Percentiles rank a stretch among this genome's conserved stretches.
phyloP scores from a whole-genome alignment of 805 yeast genomes.

The Sugiyamaella valdiviana region DNA sequence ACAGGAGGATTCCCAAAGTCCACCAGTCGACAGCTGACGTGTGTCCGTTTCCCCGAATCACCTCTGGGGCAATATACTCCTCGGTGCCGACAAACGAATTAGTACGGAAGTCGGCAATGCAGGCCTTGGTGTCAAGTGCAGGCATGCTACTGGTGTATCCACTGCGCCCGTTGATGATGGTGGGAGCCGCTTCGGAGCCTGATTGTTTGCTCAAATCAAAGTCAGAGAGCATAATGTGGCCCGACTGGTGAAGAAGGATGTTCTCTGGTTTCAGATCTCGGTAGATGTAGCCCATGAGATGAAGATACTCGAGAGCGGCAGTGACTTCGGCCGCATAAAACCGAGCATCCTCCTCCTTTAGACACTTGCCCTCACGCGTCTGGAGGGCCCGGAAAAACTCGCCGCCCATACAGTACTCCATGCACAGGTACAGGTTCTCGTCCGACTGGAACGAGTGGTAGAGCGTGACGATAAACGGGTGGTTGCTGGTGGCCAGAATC shows the following conservation, averaged over 20 bases:
- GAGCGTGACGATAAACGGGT: constrained; percentile 93
- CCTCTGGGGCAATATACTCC: constrained; percentile 98
- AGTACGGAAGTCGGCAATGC: constrained; percentile 93
- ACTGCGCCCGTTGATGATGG: constrained; percentile 41
- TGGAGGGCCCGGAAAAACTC: constrained; percentile 95
- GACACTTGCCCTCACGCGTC: constrained; percentile 79
- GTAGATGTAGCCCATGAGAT: constrained; percentile 94
- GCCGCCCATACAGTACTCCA: constrained; percentile 99
- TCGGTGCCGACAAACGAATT: constrained; percentile 99
- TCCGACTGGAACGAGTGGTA: constrained; percentile 96
- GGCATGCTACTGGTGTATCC: constrained; percentile 41
- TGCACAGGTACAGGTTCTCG: constrained; percentile 83
- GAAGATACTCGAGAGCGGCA: constrained; percentile 93
- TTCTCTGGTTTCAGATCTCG: constrained; percentile 97
- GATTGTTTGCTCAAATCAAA: constrained; percentile 92
- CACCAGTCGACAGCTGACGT: constrained; percentile 99
- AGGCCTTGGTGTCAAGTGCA: constrained; percentile 85
- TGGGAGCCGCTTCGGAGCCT: constrained; percentile 69
- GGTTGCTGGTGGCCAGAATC: constrained; percentile 88
- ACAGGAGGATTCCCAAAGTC: constrained; percentile 91
- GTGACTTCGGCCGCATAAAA: constrained; percentile 96
- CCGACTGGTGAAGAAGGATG: constrained; percentile 87
- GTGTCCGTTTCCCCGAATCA: constrained; percentile 93
- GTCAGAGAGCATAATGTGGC: constrained; percentile 96
- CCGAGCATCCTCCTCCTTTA: constrained; percentile 79